A percentile compares a stretch with the other conserved stretches of the same genome.
Conservation (phyloP, 805 yeast genomes). For the Helenozyma baotianmanensis region DNA sequence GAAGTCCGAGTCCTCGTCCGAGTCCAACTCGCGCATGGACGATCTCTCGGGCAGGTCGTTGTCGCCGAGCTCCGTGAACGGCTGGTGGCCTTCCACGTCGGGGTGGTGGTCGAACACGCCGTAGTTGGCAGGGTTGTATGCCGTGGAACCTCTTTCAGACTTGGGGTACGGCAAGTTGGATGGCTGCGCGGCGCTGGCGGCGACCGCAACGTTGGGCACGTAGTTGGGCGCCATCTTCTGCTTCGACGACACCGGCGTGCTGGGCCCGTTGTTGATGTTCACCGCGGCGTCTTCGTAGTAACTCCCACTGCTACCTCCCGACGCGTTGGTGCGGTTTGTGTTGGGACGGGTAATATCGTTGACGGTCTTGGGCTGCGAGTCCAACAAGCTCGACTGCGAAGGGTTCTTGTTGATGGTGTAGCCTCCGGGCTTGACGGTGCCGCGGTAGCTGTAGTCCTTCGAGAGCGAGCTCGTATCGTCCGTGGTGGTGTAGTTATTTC, state of each 20-base stretch:
- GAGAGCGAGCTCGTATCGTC: slow-evolving; percentile 4
- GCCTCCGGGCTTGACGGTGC: slow-evolving; percentile 3
- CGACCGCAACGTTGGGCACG: slow-evolving; percentile 26
- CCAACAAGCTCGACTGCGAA: slow-evolving; percentile 23
- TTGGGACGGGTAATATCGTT: slow-evolving; percentile 28
- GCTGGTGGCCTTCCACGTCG: slow-evolving; percentile 42
- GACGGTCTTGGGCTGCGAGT: slow-evolving; percentile 28
- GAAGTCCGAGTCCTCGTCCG: slow-evolving; percentile 56
- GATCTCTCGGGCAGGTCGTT: slow-evolving; percentile 10
- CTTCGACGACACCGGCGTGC: slow-evolving; percentile 28
- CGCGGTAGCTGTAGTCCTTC: slow-evolving; percentile 10
- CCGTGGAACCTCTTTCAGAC: slow-evolving; percentile 13
- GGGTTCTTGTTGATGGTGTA: slow-evolving; percentile 4
- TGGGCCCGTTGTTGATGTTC: slow-evolving; percentile 28
- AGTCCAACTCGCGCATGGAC: slow-evolving; percentile 18
- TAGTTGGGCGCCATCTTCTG: slow-evolving; percentile 30
- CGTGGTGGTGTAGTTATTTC: slow-evolving; percentile 2
- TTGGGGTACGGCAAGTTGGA: slow-evolving; percentile 23
- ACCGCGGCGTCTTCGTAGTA: slow-evolving; percentile 11
- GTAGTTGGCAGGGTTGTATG: slow-evolving; percentile 16
- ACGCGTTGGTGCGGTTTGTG: slow-evolving; percentile 10
- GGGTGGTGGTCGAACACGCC: slow-evolving; percentile 44
- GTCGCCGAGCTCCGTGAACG: slow-evolving; percentile 37
- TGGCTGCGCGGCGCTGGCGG: slow-evolving; percentile 17
- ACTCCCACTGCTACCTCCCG: slow-evolving; percentile 3